Conservation (phyloP, 1,284 basidiomycete genomes). For the Taiwanofungus camphoratus region DNA sequence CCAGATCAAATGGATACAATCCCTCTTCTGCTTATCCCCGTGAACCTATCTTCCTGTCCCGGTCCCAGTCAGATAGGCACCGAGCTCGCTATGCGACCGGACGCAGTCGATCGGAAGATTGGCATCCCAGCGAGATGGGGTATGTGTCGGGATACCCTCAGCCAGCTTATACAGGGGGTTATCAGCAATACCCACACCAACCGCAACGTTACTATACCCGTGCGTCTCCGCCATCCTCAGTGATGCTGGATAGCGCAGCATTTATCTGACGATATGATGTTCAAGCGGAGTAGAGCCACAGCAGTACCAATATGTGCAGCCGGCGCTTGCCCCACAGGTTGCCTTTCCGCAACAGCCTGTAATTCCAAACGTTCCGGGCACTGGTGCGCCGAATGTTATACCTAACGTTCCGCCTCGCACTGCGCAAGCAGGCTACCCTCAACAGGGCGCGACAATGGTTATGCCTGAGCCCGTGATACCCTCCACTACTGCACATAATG, state of each 20-base stretch:
- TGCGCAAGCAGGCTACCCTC: slow-evolving; percentile 5
- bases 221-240: background rate
- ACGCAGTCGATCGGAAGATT: too few species aligned
- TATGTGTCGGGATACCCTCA: background rate
- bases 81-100: background rate
- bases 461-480: slow-evolving; percentile 9
- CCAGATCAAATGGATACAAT: too few species aligned
- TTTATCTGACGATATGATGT: background rate
- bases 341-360: slow-evolving; percentile 12
- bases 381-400: slow-evolving; percentile 13
- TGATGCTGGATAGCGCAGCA: background rate
- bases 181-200: background rate
- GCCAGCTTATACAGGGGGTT: too few species aligned
- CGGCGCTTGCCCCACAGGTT: background rate
- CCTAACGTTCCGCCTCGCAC: slow-evolving; percentile 5
- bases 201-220: background rate
- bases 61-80: background rate
- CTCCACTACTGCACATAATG: slow-evolving; percentile 1
- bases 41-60: background rate
- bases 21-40: too few species aligned
- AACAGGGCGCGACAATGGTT: background rate
- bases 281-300: slow-evolving; percentile 8
- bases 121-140: slow-evolving; percentile 4
- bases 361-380: slow-evolving; percentile 10
- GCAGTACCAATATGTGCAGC: slow-evolving; percentile 8